Conservation (phyloP, 2,329 filamentous ascomycete species). For the Diaporthe ilicicola region DNA sequence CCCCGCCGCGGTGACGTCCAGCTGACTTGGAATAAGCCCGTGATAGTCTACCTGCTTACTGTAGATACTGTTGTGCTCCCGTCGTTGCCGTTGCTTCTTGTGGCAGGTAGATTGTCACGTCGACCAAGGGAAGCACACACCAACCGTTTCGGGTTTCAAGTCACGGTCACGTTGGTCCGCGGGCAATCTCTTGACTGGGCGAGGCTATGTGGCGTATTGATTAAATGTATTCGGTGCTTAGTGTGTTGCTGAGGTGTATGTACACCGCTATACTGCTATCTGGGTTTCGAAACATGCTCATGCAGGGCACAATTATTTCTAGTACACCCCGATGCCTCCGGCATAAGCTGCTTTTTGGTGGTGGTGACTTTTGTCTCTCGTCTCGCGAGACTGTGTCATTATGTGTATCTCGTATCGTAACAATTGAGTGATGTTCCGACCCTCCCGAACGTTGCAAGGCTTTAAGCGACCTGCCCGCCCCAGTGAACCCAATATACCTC, state of each 20-base stretch:
- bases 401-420: not conserved
- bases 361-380: constrained; percentile 3
- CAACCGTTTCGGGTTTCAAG: constrained; percentile 9
- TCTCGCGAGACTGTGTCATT: constrained; percentile 14
- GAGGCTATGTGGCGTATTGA: not conserved
- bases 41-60: not conserved
- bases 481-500: not conserved
- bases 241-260: not conserved
- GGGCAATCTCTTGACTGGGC: not conserved
- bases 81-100: constrained; percentile 8
- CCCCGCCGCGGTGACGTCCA: not conserved
- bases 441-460: constrained; percentile 8
- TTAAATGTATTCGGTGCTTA: not conserved
- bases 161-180: not conserved
- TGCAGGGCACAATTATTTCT: not conserved
- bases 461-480: not conserved
- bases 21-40: constrained; percentile 4
- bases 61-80: constrained; percentile 1
- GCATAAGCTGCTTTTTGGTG: not conserved
- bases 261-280: constrained; percentile 12
- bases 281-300: constrained; percentile 13
- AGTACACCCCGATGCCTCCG: constrained; percentile 4
- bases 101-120: constrained; percentile 1
- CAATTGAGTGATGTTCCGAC: not conserved
- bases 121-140: not conserved